These are phyloP conservation scores for Elasticomyces elasticus DNA, from an alignment of 495 filamentous ascomycete species.

Conservation along the genomic window DNA sequence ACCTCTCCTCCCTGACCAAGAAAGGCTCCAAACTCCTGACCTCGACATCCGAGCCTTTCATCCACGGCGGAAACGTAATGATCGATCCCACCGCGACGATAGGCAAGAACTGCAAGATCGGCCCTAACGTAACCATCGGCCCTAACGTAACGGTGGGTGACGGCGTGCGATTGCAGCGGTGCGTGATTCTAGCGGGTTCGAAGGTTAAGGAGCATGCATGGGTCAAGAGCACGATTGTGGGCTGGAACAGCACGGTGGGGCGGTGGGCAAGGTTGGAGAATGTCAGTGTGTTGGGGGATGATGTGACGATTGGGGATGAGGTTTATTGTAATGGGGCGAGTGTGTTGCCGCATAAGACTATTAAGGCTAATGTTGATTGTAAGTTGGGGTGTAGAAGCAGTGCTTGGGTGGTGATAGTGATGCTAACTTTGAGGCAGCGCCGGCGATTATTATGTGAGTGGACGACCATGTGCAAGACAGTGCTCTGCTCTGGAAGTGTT, in stretches of 20 bases:
- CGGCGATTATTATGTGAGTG: constrained; percentile 23
- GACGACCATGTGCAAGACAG: too few species aligned
- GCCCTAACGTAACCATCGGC: constrained; percentile 94
- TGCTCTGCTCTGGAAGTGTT: neutral
- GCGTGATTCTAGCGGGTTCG: constrained; percentile 76
- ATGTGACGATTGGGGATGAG: constrained; percentile 98
- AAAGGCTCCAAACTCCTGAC: constrained; percentile 80
- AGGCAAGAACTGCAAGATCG: constrained; percentile 96
- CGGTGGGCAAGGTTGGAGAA: constrained; percentile 96
- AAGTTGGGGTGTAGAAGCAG: constrained; percentile 26
- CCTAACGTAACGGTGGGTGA: constrained; percentile 92
- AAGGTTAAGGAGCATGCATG: constrained; percentile 99
- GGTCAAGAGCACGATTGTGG: constrained; percentile 98
- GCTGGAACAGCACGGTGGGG: constrained; percentile 95
- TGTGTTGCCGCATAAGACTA: constrained; percentile 95
- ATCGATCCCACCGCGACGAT: constrained; percentile 94
- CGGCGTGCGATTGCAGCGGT: constrained; percentile 88
- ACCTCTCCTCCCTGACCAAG: constrained; percentile 87
- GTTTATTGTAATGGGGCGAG: constrained; percentile 98
- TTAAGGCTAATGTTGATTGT: constrained; percentile 96
- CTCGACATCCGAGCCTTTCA: constrained; percentile 63
- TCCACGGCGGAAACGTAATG: constrained; percentile 93
- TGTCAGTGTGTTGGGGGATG: constrained; percentile 91
- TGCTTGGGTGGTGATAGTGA: neutral
- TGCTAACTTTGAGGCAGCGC: constrained; percentile 3